phyloP scores from a whole-genome alignment of 2,329 filamentous ascomycete genomes.

The Pyrenochaeta sp. region DNA sequence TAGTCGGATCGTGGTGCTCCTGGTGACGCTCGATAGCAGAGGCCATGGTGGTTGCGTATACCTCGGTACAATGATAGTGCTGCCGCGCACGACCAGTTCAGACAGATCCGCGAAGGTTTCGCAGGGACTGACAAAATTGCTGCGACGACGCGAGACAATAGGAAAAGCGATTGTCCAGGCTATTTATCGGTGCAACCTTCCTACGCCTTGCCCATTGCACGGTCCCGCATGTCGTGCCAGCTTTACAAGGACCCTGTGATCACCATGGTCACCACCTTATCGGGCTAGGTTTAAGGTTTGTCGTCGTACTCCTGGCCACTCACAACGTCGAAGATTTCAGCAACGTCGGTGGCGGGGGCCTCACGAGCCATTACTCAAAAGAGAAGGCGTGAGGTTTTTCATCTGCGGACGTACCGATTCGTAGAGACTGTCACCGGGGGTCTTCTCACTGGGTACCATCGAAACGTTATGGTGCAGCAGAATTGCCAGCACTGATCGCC shows the following conservation, averaged over 20 bases:
- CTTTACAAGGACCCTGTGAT: conserved; percentile 12
- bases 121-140: too few species aligned
- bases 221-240: conserved; percentile 4
- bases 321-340: neutral
- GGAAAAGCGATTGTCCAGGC: neutral
- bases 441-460: neutral
- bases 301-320: neutral
- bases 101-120: too few species aligned
- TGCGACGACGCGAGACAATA: neutral
- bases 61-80: too few species aligned
- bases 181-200: neutral
- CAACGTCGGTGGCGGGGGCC: neutral
- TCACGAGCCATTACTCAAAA: conserved; percentile 5
- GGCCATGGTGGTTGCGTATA: conserved; percentile 17
- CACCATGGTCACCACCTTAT: neutral
- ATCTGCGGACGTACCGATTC: neutral
- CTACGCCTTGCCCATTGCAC: neutral
- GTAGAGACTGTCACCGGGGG: neutral
- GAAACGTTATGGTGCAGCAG: neutral
- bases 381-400: conserved; percentile 5
- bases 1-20: conserved; percentile 1
- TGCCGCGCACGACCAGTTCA: too few species aligned
- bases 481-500: neutral
- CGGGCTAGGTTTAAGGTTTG: neutral
- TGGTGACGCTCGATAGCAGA: conserved; percentile 11